Evolutionary conservation across 2,329 filamentous ascomycete species (phyloP).

Genomic region (Penicillium capsulatum): DNA sequence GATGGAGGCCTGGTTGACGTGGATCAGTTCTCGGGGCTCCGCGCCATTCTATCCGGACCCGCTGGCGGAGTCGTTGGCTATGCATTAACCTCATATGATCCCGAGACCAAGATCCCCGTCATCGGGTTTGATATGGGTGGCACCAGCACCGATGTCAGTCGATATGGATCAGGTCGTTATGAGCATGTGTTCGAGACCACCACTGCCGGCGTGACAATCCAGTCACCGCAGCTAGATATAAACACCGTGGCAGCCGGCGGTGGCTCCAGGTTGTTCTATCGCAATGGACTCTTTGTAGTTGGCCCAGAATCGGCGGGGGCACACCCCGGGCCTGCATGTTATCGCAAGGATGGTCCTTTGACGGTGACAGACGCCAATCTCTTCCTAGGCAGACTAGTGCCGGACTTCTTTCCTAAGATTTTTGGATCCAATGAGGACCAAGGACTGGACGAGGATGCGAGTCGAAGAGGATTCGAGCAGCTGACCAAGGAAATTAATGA

Average conservation of each 20-base stretch:
- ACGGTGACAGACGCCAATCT: conserved; percentile 94
- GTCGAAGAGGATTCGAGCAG: conserved; percentile 65
- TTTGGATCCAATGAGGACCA: conserved; percentile 82
- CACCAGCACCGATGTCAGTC: conserved; percentile 82
- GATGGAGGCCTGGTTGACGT: conserved; percentile 61
- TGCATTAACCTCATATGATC: conserved; percentile 80
- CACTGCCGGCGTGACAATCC: conserved; percentile 82
- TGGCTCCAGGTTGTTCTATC: conserved; percentile 57
- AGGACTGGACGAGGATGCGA: conserved; percentile 67
- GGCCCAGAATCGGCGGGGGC: conserved; percentile 86
- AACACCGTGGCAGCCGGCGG: conserved; percentile 88
- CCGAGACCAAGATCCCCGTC: conserved; percentile 70
- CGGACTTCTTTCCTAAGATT: conserved; percentile 90
- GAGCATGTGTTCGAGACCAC: conserved; percentile 92
- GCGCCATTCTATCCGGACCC: conserved; percentile 81
- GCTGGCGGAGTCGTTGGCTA: conserved; percentile 93
- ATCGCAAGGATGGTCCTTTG: conserved; percentile 80
- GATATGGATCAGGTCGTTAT: conserved; percentile 77
- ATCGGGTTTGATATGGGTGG: conserved; percentile 95
- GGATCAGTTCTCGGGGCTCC: conserved; percentile 68
- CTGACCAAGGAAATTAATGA: conserved; percentile 72
- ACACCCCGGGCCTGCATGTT: conserved; percentile 85
- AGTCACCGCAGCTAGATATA: conserved; percentile 83
- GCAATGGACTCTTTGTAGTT: conserved; percentile 62
- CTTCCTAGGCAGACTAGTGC: conserved; percentile 74